phyloP scores from a whole-genome alignment of 768 basidiomycete species.

The Auricularia auricula-judae region DNA sequence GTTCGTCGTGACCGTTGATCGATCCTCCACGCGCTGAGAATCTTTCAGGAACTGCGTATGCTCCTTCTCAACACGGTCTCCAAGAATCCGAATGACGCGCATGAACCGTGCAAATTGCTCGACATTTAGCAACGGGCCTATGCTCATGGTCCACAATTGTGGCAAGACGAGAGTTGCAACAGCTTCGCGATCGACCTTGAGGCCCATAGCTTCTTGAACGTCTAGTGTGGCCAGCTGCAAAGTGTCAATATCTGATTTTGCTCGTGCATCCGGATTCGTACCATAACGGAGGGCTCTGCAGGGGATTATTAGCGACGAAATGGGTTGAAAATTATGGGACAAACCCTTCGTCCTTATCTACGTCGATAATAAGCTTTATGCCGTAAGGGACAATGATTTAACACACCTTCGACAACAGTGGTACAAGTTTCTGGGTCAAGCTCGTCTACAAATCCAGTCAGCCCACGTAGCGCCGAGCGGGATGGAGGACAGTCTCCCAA shows the following conservation, averaged over 20 bases:
- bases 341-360: not conserved
- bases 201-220: slow-evolving; percentile 94
- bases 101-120: slow-evolving; percentile 92
- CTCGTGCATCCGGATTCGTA: slow-evolving; percentile 20
- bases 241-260: not conserved
- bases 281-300: slow-evolving; percentile 84
- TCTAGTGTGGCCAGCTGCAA: slow-evolving; percentile 72
- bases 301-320: not conserved
- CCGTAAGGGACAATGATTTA: slow-evolving; percentile 42
- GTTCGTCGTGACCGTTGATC: slow-evolving; percentile 38
- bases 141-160: slow-evolving; percentile 94
- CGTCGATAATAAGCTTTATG: not conserved
- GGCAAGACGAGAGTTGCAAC: slow-evolving; percentile 82
- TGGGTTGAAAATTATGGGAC: not conserved
- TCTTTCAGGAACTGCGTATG: slow-evolving; percentile 89
- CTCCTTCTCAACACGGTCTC: slow-evolving; percentile 84
- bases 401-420: slow-evolving; percentile 85
- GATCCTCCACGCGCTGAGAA: slow-evolving; percentile 81
- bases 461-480: not conserved
- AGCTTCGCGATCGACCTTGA: slow-evolving; percentile 87
- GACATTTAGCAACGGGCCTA: slow-evolving; percentile 78
- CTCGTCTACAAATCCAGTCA: slow-evolving; percentile 38
- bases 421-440: slow-evolving; percentile 91
- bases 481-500: slow-evolving; percentile 25
- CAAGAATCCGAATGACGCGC: slow-evolving; percentile 63